Base-by-base conservation (phyloP, 2,329 filamentous ascomycete species). In the Beauveria asiatica region DNA sequence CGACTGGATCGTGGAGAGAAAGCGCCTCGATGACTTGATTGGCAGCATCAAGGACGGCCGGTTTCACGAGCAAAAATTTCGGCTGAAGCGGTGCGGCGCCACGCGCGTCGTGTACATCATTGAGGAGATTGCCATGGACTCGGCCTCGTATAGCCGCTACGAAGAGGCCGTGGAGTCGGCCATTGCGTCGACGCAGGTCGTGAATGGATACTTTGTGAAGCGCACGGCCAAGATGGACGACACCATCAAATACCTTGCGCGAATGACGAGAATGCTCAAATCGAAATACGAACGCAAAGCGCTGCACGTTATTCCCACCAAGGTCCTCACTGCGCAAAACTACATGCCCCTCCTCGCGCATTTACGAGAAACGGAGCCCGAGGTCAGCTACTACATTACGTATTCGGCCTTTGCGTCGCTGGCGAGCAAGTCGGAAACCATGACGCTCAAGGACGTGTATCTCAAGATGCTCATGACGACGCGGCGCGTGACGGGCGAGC, bases 401-500 rank as follows among this genome's bases (percentile, higher is more conserved):
- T 92, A 91, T 66, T 75, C 80, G 0, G 86, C 86, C 0, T 92
- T 93, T 69, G 83, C 86, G 0, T 85, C 84, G 1, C 74, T 93
- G 49, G 84, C 84, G 1, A 89, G 86, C 9, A 94, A 94, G 71
- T 90, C 87, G 0, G 87, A 89, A 57, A 82, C 82, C 61, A 82
- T 91, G 66, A 89, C 88, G 0, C 75, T 93, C 10, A 79, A 88
- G 59, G 90, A 94, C 66, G 72, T 92, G 0, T 93, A 84, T 65
- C 75, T 94, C 27, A 92, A 92, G 72, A 93, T 94, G 89, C 79
- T 94, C 52, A 92, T 94, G 89, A 90, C 87, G 64, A 90, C 83
- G 1, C 82, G 82, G 59, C 88, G 88, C 1, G 78, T 94, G 13
- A 89, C 87, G 1, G 88, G 87, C 3, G 89, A 92, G 66, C 90